phyloP scores from a whole-genome alignment of 176 grass and related monocot species.

The Oryza rufipogon region DNA sequence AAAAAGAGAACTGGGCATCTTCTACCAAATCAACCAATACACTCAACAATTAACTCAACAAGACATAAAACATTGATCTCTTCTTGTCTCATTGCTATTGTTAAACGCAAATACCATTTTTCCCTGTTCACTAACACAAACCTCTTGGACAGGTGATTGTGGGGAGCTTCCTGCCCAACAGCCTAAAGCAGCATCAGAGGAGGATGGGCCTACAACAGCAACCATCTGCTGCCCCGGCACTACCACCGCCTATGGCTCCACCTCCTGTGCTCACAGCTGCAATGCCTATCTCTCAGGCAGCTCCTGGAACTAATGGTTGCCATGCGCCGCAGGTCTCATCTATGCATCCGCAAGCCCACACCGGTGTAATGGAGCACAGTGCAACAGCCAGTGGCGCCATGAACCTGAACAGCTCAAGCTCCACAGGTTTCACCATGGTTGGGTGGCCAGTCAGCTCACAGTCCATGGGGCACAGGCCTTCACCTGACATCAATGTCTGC shows the following conservation, averaged over 20 bases:
- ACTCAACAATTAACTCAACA: not conserved
- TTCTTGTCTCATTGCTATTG: not conserved
- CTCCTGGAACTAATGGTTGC: conserved; percentile 48
- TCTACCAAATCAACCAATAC: not conserved
- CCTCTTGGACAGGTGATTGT: conserved; percentile 69
- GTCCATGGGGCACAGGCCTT: conserved; percentile 53
- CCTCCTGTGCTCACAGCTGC: conserved; percentile 49
- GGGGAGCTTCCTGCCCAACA: conserved; percentile 90
- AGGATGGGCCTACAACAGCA: conserved; percentile 45
- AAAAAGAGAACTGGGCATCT: not conserved
- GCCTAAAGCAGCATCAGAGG: conserved; percentile 83
- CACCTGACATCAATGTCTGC: conserved; percentile 81
- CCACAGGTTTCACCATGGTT: conserved; percentile 53
- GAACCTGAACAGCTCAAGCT: conserved; percentile 47
- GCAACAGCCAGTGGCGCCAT: conserved; percentile 11
- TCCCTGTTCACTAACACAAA: not conserved
- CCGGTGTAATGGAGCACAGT: conserved; percentile 16
- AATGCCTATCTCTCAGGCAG: conserved; percentile 83
- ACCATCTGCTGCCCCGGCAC: not conserved
- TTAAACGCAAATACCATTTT: not conserved
- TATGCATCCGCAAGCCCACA: conserved; percentile 28
- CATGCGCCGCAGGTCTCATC: not conserved
- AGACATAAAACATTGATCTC: not conserved
- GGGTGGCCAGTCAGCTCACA: conserved; percentile 64
- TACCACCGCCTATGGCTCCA: conserved; percentile 3